Conservation (phyloP, 202 grass and related monocot genomes). For the Cymbopogon flexuosus region DNA sequence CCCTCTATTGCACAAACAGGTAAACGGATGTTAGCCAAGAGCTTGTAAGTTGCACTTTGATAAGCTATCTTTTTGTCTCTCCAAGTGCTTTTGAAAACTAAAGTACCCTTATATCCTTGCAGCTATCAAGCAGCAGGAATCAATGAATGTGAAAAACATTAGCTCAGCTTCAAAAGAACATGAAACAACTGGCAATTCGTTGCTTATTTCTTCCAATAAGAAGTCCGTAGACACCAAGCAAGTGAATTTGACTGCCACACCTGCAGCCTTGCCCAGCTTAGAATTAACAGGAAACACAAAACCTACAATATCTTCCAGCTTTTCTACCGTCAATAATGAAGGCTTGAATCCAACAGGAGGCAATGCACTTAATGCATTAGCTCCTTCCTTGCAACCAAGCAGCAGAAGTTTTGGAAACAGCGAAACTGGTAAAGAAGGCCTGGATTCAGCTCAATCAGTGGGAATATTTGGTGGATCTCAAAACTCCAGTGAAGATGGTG, state of each 20-base stretch:
- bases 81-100: slow-evolving; percentile 1
- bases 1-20: slow-evolving; percentile 34
- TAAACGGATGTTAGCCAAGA: slow-evolving; percentile 9
- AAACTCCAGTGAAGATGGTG: slow-evolving; percentile 39
- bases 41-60: slow-evolving; percentile 3
- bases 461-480: slow-evolving; percentile 36
- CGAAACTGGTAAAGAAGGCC: slow-evolving; percentile 31
- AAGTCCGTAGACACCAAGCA: slow-evolving; percentile 21
- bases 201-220: slow-evolving; percentile 27
- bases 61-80: slow-evolving; percentile 2
- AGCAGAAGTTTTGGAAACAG: slow-evolving; percentile 31
- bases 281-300: slow-evolving; percentile 32
- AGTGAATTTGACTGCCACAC: slow-evolving; percentile 20
- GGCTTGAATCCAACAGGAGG: slow-evolving; percentile 35
- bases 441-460: slow-evolving; percentile 42
- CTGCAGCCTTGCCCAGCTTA: slow-evolving; percentile 13
- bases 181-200: slow-evolving; percentile 16
- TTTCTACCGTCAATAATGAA: slow-evolving; percentile 39
- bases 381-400: slow-evolving; percentile 38
- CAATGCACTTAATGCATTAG: slow-evolving; percentile 45
- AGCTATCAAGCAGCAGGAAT: slow-evolving; percentile 39
- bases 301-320: slow-evolving; percentile 42
- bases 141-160: slow-evolving; percentile 16
- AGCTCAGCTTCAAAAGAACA: slow-evolving; percentile 16
- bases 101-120: slow-evolving; percentile 24